Evolutionary conservation across 2,329 filamentous ascomycete genomes (phyloP).

Genomic region (Aspergillus sp.): DNA sequence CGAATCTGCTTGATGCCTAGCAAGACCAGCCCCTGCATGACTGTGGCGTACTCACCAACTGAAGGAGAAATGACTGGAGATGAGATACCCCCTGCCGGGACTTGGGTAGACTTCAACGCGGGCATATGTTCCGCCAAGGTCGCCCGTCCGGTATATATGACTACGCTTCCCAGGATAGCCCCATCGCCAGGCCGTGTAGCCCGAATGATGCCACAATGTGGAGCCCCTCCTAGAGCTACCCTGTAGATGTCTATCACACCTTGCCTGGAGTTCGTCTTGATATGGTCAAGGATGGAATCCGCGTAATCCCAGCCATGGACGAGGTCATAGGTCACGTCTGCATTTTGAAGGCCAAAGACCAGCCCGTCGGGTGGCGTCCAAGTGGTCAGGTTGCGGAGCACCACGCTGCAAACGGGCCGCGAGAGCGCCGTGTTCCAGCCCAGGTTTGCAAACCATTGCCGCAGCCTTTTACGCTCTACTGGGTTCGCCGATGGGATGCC

Average conservation of each 20-base stretch:
- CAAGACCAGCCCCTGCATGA: constrained; percentile 77
- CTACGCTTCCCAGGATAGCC: constrained; percentile 73
- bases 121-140: constrained; percentile 70
- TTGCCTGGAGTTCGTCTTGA: constrained; percentile 71
- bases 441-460: constrained; percentile 84
- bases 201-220: constrained; percentile 77
- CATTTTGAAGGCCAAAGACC: constrained; percentile 69
- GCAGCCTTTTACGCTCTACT: constrained; percentile 60
- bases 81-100: constrained; percentile 70
- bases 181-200: constrained; percentile 71
- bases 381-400: constrained; percentile 68
- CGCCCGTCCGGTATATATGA: constrained; percentile 73
- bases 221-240: constrained; percentile 69
- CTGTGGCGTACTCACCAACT: constrained; percentile 66
- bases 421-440: constrained; percentile 78
- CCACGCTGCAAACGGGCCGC: constrained; percentile 68
- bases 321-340: constrained; percentile 77
- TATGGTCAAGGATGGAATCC: constrained; percentile 71
- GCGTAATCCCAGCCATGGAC: constrained; percentile 78
- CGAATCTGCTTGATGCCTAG: constrained; percentile 83
- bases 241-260: constrained; percentile 80
- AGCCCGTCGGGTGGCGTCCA: constrained; percentile 80
- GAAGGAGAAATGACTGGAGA: constrained; percentile 73
- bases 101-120: constrained; percentile 60
- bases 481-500: constrained; percentile 74